Evolutionary conservation across 2,329 filamentous ascomycete species (phyloP).

Genomic region (Ilyonectria robusta): DNA sequence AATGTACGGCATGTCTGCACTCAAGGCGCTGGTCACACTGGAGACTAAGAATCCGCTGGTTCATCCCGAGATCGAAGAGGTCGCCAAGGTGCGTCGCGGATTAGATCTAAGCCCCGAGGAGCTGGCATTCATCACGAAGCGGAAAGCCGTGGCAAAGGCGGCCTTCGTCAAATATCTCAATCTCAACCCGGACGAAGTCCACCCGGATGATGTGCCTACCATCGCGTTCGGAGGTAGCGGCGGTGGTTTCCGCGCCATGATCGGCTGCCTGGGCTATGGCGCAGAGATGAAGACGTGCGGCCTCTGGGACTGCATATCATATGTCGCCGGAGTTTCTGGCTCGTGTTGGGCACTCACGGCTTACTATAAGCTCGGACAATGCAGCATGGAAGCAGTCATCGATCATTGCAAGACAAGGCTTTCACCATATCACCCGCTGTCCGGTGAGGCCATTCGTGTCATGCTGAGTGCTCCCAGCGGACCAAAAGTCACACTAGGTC

Average conservation of each 20-base stretch:
- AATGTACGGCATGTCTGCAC: slow-evolving; percentile 24
- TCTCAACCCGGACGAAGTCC: slow-evolving; percentile 9
- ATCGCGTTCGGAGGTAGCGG: slow-evolving; percentile 26
- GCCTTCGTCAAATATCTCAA: slow-evolving; percentile 18
- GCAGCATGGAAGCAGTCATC: slow-evolving; percentile 24
- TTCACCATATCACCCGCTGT: slow-evolving; percentile 27
- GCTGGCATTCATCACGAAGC: slow-evolving; percentile 15
- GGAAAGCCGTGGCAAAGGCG: neutral
- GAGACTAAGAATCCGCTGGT: slow-evolving; percentile 25
- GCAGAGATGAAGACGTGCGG: slow-evolving; percentile 20
- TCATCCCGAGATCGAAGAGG: slow-evolving; percentile 21
- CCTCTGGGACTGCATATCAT: slow-evolving; percentile 26
- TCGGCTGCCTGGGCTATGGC: slow-evolving; percentile 22
- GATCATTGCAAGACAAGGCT: slow-evolving; percentile 26
- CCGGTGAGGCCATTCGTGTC: slow-evolving; percentile 25
- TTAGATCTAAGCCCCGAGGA: slow-evolving; percentile 18
- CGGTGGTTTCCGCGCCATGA: slow-evolving; percentile 29
- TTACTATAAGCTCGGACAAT: slow-evolving; percentile 21
- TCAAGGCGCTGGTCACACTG: slow-evolving; percentile 17
- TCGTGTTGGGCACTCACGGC: slow-evolving; percentile 24
- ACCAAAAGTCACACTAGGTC: slow-evolving; percentile 21
- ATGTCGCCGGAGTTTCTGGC: slow-evolving; percentile 26
- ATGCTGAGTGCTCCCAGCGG: slow-evolving; percentile 25
- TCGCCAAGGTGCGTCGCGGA: slow-evolving; percentile 17
- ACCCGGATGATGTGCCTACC: slow-evolving; percentile 24